Evolutionary conservation across 2,329 filamentous ascomycete species (phyloP), one percentile per base, ranked within the genome.

Genomic region (Fusarium redolens): DNA sequence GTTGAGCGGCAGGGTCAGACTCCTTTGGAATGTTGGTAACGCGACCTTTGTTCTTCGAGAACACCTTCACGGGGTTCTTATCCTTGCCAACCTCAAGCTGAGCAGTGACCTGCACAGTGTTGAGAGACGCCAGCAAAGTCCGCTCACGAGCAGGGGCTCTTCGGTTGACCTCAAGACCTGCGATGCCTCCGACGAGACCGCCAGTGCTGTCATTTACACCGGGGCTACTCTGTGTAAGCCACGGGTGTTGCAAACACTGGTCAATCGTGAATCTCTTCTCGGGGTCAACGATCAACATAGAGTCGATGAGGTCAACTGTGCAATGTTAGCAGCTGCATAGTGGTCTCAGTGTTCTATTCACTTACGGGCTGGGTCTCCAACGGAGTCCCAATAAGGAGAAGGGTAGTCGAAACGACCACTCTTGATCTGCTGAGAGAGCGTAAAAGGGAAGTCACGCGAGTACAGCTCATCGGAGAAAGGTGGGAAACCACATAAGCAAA

Each of bases 391-490:
- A 82, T 98, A 98, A 0, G 96, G 96, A 3, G 94, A 97, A 2
- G 96, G 96, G 78, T 98, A 99, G 81, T 98, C 93, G 79, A 97
- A 99, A 25, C 91, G 89, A 20, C 94, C 96, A 81, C 90, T 89
- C 81, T 93, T 95, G 81, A 99, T 98, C 83, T 98, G 95, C 74
- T 97, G 83, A 97, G 92, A 93, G 48, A 98, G 86, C 0, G 89
- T 94, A 79, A 94, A 98, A 4, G 96, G 96, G 74, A 95, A 96
- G 48, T 97, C 92, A 40, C 83, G 83, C 2, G 91, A 91, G 82
- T 92, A 93, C 1, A 98, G 90, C 82, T 99, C 96, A 78, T 99
- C 96, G 0, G 94, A 97, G 83, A 99, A 99, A 0, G 96, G 96
- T 8, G 96, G 96, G 79, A 98, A 98, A 40, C 96, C 96, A 80